Conservation (phyloP, 1,284 basidiomycete genomes). For the Jaminaea rosea region DNA sequence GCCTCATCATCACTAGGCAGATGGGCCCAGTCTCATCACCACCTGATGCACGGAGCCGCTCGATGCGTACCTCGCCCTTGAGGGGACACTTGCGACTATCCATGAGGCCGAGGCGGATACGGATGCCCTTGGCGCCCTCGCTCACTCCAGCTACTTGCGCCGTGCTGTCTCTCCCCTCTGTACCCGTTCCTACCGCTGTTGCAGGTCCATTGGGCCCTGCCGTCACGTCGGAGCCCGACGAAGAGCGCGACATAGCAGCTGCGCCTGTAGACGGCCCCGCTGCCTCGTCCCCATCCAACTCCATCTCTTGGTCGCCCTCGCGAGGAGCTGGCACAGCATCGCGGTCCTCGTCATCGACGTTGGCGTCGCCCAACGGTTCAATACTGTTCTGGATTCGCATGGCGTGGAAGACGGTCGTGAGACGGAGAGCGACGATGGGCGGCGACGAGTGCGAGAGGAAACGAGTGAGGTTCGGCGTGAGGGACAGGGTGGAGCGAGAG, state of each 20-base stretch:
- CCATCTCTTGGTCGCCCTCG: not conserved
- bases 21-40: conserved; percentile 2
- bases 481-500: conserved; percentile 2
- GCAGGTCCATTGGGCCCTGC: no score
- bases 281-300: no score
- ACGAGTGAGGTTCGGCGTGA: conserved; percentile 42
- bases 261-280: no score
- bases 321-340: no score
- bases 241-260: no score
- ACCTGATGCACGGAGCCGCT: conserved; percentile 14
- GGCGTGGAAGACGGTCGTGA: conserved; percentile 18
- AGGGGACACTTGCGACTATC: conserved; percentile 44
- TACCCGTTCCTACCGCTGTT: no score
- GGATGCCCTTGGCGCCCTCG: conserved; percentile 26
- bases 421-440: conserved; percentile 14
- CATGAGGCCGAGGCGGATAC: conserved; percentile 33
- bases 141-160: not conserved
- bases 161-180: no score
- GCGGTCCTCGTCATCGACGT: conserved; percentile 1
- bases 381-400: conserved; percentile 23
- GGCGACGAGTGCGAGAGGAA: conserved; percentile 32
- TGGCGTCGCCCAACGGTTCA: conserved; percentile 29
- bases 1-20: conserved; percentile 41
- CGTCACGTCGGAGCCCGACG: no score
- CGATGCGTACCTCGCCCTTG: conserved; percentile 38